Conservation (phyloP, 2,329 filamentous ascomycete genomes). For the Colletotrichum sp. region DNA sequence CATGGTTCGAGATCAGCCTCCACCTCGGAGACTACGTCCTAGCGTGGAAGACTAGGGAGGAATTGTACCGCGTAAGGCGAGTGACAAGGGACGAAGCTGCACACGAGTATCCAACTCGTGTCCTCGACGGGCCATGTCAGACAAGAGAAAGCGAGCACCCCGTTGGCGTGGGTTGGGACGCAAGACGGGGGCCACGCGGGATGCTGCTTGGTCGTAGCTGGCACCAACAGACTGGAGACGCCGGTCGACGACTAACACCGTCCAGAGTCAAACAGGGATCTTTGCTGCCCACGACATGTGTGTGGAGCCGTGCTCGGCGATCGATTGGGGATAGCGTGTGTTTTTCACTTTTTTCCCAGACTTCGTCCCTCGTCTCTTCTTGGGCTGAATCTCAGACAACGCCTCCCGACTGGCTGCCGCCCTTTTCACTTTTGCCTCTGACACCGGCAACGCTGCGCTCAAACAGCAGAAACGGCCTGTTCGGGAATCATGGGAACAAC, state of each 20-base stretch:
- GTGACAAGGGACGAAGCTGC: not conserved
- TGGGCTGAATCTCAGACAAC: not conserved
- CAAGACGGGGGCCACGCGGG: not conserved
- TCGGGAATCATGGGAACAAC: not conserved
- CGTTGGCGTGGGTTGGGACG: not conserved
- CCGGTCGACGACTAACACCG: not conserved
- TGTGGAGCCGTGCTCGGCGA: conserved; percentile 4
- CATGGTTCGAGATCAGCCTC: conserved; percentile 5
- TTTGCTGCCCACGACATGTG: not conserved
- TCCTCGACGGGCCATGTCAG: not conserved
- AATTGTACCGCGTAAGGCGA: conserved; percentile 2
- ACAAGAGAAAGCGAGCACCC: not conserved
- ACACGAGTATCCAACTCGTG: not conserved
- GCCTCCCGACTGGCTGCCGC: not conserved
- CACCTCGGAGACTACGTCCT: conserved; percentile 11
- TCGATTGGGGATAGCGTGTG: conserved; percentile 2
- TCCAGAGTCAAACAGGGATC: not conserved
- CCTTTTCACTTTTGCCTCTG: conserved; percentile 15
- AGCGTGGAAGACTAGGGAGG: not conserved
- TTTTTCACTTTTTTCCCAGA: conserved; percentile 18
- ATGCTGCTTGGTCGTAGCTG: not conserved
- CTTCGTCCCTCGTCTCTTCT: conserved; percentile 2
- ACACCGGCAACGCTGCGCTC: conserved; percentile 1
- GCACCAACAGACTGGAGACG: not conserved
- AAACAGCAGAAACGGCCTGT: not conserved